phyloP scores from a whole-genome alignment of 164 flowering plant genomes.

The Vitis rotundifolia region DNA sequence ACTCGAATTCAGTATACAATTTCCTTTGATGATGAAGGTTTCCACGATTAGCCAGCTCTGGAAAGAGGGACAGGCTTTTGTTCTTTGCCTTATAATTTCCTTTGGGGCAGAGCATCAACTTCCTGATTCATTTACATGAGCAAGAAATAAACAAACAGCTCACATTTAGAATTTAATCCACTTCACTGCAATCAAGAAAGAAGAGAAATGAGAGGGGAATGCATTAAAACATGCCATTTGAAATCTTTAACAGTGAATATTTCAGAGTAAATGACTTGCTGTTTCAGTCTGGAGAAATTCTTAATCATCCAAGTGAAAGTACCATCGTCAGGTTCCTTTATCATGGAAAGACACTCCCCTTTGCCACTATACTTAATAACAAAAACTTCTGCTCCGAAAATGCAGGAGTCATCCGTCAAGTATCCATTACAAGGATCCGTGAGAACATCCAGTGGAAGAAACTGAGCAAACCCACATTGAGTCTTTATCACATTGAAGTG shows the following conservation, averaged over 20 bases:
- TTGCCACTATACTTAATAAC: background rate
- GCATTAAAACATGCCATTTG: background rate
- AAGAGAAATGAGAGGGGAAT: background rate
- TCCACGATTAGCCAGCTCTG: background rate
- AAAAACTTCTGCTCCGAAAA: constrained; percentile 22
- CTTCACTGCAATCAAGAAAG: too few relatives aligned
- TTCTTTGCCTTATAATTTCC: background rate
- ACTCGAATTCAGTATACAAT: background rate
- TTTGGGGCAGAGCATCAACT: background rate
- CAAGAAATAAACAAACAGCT: background rate
- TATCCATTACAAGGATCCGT: constrained; percentile 10
- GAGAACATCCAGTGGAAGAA: background rate
- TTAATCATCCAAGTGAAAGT: constrained; percentile 10
- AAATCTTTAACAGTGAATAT: background rate
- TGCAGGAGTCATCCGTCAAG: constrained; percentile 10
- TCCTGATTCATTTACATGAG: background rate
- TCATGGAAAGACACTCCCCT: constrained; percentile 3
- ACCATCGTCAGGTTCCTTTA: background rate
- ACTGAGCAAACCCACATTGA: constrained; percentile 6
- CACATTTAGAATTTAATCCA: too few relatives aligned
- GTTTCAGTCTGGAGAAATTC: background rate
- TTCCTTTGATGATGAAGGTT: too few relatives aligned
- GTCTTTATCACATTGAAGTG: constrained; percentile 4
- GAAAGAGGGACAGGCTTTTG: background rate
- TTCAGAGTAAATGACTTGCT: background rate